Conservation (phyloP, 305 asterid species). For the Fraxinus ornus region DNA sequence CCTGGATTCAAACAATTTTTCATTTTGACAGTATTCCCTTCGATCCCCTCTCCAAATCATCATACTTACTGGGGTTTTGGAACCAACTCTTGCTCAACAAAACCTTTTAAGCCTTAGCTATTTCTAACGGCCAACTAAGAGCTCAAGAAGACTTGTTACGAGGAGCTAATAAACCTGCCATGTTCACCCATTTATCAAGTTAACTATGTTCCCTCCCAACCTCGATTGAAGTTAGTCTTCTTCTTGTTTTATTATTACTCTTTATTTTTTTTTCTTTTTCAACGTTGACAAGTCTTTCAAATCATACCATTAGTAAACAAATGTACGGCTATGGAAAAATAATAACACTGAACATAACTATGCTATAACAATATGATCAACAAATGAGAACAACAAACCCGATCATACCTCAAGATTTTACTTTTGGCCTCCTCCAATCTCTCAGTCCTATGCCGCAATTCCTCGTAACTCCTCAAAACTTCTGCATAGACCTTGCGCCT, state of each 20-base stretch:
- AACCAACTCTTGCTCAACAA: neutral
- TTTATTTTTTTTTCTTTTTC: neutral
- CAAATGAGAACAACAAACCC: neutral
- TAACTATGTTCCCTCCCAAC: neutral
- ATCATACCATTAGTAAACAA: neutral
- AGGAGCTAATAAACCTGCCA: neutral
- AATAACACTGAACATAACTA: neutral
- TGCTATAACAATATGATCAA: neutral
- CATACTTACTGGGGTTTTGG: neutral
- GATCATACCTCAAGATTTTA: constrained; percentile 51
- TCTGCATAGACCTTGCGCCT: constrained; percentile 35
- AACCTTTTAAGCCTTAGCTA: neutral
- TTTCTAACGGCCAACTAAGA: neutral
- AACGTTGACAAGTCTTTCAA: neutral
- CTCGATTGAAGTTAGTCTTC: neutral
- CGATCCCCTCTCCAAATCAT: neutral
- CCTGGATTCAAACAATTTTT: neutral
- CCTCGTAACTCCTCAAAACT: constrained; percentile 54
- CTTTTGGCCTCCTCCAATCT: constrained; percentile 45
- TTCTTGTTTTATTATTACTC: neutral
- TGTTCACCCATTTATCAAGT: neutral
- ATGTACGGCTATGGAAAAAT: neutral
- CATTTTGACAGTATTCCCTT: neutral
- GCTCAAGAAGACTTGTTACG: neutral
- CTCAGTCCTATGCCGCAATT: constrained; percentile 26